Evolutionary conservation across 805 yeast species (phyloP), one percentile per base, ranked within the genome.

Genomic region (Metschnikowia sp.): DNA sequence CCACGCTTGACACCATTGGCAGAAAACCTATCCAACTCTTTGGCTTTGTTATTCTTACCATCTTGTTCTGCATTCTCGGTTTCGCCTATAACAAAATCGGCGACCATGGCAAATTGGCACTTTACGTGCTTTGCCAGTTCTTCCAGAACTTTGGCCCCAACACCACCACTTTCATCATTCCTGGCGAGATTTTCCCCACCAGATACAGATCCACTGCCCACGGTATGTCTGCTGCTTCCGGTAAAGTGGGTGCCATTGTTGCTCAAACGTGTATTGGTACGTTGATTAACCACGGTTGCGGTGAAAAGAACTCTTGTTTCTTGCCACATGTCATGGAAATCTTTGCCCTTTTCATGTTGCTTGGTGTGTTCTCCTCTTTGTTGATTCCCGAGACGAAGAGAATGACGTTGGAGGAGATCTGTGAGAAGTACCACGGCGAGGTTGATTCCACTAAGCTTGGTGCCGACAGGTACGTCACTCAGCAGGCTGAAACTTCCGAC

Each of bases 161-260:
- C 77, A 82, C 90, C 52, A 90, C 96, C 41, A 89, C 96, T 45
- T 89, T 89, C 66, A 82, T 89, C 61, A 78, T 87, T 64, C 96
- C 96, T 42, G 96, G 96, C 72, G 97, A 89, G 75, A 74, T 82
- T 65, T 90, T 76, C 85, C 97, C 96, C 67, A 89, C 97, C 48
- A 84, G 96, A 78, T 89, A 88, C 74, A 86, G 96, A 83, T 88
- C 96, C 22, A 83, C 96, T 57, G 96, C 96, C 41, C 97, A 89
- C 62, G 97, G 97, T 78, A 78, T 89, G 53, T 88, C 96, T 54
- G 96, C 97, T 59, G 97, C 95, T 43, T 69, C 82, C 32, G 97
- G 96, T 77, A 89, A 89, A 69, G 76, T 88, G 60, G 97, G 96
- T 75, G 96, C 96, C 50, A 88, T 89, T 58, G 81, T 89, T 75